A percentile compares a stretch with the other conserved stretches of the same genome.
phyloP scores from a whole-genome alignment of 345 rosid species.

The Hibiscus tridactylites region DNA sequence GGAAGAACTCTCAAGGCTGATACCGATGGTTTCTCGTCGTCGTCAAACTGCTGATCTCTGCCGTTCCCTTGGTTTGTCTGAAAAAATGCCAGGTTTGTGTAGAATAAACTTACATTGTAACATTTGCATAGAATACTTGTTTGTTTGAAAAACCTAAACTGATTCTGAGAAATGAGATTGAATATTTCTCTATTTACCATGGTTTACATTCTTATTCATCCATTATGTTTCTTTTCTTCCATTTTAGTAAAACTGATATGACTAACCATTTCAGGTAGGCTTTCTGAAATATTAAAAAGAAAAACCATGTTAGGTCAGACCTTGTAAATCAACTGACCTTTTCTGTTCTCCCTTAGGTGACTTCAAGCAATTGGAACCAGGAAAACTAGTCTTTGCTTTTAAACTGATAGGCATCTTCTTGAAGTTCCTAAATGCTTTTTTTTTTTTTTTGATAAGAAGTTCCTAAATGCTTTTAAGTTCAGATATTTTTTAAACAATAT shows the following conservation, averaged over 20 bases:
- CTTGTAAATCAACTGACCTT: not conserved
- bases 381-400: not conserved
- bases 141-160: not conserved
- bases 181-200: not conserved
- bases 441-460: too few species aligned
- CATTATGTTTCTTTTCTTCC: not conserved
- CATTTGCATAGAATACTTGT: not conserved
- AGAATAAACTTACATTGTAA: not conserved
- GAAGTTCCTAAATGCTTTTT: not conserved
- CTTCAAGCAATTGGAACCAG: not conserved
- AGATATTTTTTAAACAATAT: not conserved
- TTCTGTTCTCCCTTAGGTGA: not conserved
- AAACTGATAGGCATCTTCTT: not conserved
- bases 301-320: not conserved
- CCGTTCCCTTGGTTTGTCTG: constrained; percentile 75
- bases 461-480: not conserved
- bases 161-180: not conserved
- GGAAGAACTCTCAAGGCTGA: constrained; percentile 30
- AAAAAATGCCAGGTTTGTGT: constrained; percentile 87
- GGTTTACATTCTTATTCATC: not conserved
- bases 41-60: constrained; percentile 92
- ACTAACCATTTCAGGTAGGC: not conserved
- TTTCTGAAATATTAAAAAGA: too few species aligned
- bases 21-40: constrained; percentile 98
- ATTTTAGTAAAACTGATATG: not conserved